Conservation (phyloP, 257 asterid species). For the Osmanthus fragrans region DNA sequence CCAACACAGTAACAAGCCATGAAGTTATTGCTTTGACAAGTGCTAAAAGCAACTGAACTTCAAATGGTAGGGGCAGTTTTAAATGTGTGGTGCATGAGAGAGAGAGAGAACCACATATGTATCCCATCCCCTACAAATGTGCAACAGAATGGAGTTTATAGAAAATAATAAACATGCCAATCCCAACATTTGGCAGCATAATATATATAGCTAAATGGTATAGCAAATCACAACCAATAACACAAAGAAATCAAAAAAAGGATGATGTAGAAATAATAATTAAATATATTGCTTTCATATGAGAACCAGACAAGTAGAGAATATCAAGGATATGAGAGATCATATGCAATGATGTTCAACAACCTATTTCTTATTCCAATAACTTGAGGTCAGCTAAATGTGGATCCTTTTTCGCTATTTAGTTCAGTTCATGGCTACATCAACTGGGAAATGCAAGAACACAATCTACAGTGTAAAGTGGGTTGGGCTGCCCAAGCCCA, state of each 20-base stretch:
- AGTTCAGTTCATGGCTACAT: background rate
- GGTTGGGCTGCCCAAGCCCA: background rate
- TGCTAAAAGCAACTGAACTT: background rate
- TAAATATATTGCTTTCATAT: slow-evolving; percentile 1
- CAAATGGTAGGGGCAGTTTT: background rate
- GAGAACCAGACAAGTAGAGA: background rate
- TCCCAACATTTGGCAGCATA: slow-evolving; percentile 8
- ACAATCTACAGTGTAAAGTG: background rate
- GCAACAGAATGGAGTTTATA: background rate
- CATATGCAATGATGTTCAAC: background rate
- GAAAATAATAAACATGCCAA: slow-evolving; percentile 3
- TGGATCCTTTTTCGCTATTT: background rate
- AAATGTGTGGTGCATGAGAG: background rate
- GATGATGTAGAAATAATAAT: slow-evolving; percentile 6
- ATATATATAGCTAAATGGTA: background rate
- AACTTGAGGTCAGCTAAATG: background rate
- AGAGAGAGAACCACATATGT: background rate
- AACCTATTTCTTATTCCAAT: background rate
- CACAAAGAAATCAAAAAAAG: background rate
- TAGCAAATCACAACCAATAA: background rate
- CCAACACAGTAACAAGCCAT: background rate
- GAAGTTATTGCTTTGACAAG: background rate
- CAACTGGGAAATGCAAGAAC: background rate
- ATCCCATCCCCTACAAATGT: background rate
- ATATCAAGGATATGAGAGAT: background rate